Percentiles rank a stretch among this genome's conserved stretches.
phyloP scores from a whole-genome alignment of 352 stramenopile genomes.

The Globisporangium rhizosaccharum region DNA sequence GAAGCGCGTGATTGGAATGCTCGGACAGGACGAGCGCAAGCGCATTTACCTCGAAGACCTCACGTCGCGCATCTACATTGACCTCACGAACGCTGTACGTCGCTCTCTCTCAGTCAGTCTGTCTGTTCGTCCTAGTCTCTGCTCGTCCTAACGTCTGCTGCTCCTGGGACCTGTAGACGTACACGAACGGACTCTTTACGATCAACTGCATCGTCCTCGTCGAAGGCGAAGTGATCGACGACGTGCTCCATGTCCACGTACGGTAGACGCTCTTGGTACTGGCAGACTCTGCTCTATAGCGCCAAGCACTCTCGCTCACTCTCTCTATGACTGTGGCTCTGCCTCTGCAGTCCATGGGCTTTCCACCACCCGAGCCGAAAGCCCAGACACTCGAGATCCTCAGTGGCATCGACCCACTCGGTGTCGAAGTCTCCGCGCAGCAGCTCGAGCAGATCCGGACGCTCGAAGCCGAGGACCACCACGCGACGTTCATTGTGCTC shows the following conservation, averaged over 20 bases:
- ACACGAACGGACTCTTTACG: constrained; percentile 87
- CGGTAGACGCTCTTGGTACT: constrained; percentile 1
- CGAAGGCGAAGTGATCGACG: constrained; percentile 91
- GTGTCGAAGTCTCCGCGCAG: constrained; percentile 71
- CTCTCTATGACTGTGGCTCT: neutral
- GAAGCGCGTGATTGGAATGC: constrained; percentile 78
- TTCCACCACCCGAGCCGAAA: constrained; percentile 86
- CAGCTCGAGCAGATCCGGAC: constrained; percentile 75
- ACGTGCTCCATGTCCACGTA: constrained; percentile 87
- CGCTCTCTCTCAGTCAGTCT: no score
- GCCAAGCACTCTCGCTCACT: neutral
- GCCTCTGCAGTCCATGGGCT: constrained; percentile 75
- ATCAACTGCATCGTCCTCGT: constrained; percentile 92
- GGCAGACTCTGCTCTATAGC: neutral
- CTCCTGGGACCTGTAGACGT: constrained; percentile 27
- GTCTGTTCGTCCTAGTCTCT: neutral
- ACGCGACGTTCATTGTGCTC: constrained; percentile 91
- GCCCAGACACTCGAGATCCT: constrained; percentile 69
- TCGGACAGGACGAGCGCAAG: constrained; percentile 80
- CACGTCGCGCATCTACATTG: constrained; percentile 74
- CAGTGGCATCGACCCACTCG: constrained; percentile 72
- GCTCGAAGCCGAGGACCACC: constrained; percentile 76
- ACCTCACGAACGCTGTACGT: constrained; percentile 46
- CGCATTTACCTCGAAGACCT: constrained; percentile 78
- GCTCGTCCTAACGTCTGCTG: neutral